These are phyloP conservation scores for Saccharomycopsis amapae DNA, from an alignment of 805 yeast species.

Conservation along the genomic window DNA sequence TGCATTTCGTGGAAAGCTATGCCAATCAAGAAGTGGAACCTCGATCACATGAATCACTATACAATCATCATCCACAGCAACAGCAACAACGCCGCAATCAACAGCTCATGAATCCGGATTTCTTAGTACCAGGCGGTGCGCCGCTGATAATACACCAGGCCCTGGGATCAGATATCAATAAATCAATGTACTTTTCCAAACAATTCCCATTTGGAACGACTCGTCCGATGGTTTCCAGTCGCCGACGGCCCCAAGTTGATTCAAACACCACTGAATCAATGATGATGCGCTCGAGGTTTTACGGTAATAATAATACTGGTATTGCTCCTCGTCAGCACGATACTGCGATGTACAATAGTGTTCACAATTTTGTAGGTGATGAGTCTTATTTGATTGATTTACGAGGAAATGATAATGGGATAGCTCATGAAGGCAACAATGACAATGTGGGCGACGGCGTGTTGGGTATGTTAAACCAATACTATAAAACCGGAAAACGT, in stretches of 20 bases:
- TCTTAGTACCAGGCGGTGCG: constrained; percentile 18
- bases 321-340: too few species aligned
- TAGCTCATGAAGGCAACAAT: constrained; percentile 33
- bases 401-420: constrained; percentile 27
- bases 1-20: constrained; percentile 82
- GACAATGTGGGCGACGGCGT: constrained; percentile 36
- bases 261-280: neutral
- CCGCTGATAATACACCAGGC: too few species aligned
- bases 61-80: too few species aligned
- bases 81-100: too few species aligned
- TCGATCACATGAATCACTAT: too few species aligned
- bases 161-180: too few species aligned
- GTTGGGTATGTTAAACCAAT: constrained; percentile 74
- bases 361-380: constrained; percentile 16
- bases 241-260: neutral
- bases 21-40: too few species aligned
- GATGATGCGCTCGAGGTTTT: too few species aligned
- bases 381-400: constrained; percentile 35
- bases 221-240: too few species aligned
- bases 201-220: constrained; percentile 8
- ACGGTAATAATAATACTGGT: too few species aligned
- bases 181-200: constrained; percentile 12
- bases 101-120: too few species aligned
- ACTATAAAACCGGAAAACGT: constrained; percentile 40
- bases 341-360: constrained; percentile 6